Percentiles rank a stretch among this genome's conserved stretches.
Conservation (phyloP, 192 early-diverging fungal genomes). For the Chytriomyces hyalinus region DNA sequence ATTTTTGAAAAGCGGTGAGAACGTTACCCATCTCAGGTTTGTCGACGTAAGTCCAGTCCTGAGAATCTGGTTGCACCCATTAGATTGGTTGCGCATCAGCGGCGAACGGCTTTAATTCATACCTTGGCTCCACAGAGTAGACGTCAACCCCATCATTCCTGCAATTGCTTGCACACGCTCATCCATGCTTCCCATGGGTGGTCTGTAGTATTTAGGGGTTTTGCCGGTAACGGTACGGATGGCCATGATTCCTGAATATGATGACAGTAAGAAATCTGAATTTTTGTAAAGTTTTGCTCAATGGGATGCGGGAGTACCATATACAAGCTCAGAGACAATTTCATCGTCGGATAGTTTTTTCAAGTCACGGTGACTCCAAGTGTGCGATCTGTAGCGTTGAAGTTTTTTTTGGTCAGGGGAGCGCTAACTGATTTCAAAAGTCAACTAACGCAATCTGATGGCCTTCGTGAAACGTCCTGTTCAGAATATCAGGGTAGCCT, state of each 20-base stretch:
- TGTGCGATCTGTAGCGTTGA: constrained; percentile 28
- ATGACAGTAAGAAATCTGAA: too few relatives aligned
- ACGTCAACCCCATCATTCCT: constrained; percentile 54
- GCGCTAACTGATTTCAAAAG: not conserved
- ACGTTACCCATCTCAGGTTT: not conserved
- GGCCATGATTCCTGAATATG: too few relatives aligned
- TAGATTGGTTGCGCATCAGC: too few relatives aligned
- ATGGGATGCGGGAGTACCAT: constrained; percentile 47
- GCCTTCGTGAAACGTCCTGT: constrained; percentile 23
- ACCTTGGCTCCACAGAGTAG: constrained; percentile 41
- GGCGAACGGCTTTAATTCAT: too few relatives aligned
- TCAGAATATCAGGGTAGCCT: constrained; percentile 20
- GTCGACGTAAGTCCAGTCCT: constrained; percentile 24
- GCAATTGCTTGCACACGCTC: constrained; percentile 63
- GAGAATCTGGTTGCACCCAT: constrained; percentile 27
- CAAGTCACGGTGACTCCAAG: constrained; percentile 61
- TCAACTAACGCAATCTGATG: constrained; percentile 32
- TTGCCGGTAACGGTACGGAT: not conserved
- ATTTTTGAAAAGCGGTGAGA: not conserved
- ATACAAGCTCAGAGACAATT: constrained; percentile 71
- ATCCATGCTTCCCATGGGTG: constrained; percentile 45
- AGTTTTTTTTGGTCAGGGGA: too few relatives aligned
- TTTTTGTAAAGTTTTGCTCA: too few relatives aligned
- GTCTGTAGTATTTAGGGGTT: not conserved
- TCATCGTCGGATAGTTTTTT: constrained; percentile 70